Base-by-base conservation (phyloP, 257 asterid genomes). In the Primulina eburnea region DNA sequence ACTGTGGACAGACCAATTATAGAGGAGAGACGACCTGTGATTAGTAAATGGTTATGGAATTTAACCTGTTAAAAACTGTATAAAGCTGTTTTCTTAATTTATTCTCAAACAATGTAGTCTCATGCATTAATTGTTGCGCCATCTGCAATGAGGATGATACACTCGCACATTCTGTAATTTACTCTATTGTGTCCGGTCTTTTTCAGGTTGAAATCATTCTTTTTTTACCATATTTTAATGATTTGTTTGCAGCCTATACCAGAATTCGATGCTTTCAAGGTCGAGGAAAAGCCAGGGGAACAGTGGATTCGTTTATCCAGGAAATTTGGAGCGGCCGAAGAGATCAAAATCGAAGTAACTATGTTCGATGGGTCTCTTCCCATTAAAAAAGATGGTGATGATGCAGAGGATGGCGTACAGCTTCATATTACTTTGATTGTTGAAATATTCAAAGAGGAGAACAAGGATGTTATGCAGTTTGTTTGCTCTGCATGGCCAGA, bases 331-430 rank as follows among this genome's bases (percentile, higher is more conserved):
- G 92, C 78, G 52, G 74, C 73, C 50, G 99, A 93, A 87, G 96
- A 89, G 62, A 87, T 93, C 73, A 91, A 84, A 74, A 73, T 93
- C 18, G 99, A 93, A 81, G 97, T 82, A 61, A 93, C 97, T 47
- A 90, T 93, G 96, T 89, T 89, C 59, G 97, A 91, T 80, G 89
- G 85, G 24, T 77, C 88, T 33, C 26, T 86, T 14, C 55, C 55
- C 55, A 47, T 14, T 47, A 47, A 47, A 14, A 47, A 47, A 47
- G 7, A 4, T 47, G n/a, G 18, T 47, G 55, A 12, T 47, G 55
- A 47, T 47, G 28, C 55, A 47, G 55, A 47, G 55, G 55, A 47
- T 12, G 55, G 4, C 14, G 18, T 12, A 47, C 55, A 47, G 18
- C 55, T 47, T 47, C 55, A 47, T 47, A 47, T 47, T 4, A 47